These are phyloP conservation scores for Nyssa sinensis DNA, from an alignment of 148 eudicot species.

Conservation along the genomic window DNA sequence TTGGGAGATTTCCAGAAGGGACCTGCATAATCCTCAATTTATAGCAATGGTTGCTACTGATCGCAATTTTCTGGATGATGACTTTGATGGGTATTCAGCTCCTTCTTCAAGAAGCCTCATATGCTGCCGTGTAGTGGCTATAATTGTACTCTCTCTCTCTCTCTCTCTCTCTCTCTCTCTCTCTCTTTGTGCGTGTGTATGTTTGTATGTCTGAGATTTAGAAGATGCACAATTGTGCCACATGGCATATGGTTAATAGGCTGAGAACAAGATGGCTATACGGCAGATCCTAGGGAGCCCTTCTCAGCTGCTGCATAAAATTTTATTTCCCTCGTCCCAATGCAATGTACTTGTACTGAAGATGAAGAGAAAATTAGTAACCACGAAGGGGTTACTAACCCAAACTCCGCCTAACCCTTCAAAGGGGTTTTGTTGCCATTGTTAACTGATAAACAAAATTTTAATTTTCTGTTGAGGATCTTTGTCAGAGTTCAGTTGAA, in stretches of 20 bases:
- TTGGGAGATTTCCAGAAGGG: constrained; percentile 57
- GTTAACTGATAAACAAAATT: neutral
- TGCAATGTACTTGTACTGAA: too few species aligned
- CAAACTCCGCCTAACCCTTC: too few species aligned
- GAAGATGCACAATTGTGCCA: neutral
- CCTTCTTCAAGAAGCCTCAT: constrained; percentile 46
- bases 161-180: constrained; percentile 15
- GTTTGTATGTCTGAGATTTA: too few species aligned
- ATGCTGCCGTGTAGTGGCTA: constrained; percentile 62
- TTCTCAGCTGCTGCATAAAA: neutral
- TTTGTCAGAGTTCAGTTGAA: neutral
- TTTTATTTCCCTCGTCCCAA: too few species aligned
- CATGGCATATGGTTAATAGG: neutral
- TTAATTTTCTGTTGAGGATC: neutral
- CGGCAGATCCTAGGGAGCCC: neutral
- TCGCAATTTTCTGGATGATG: constrained; percentile 35
- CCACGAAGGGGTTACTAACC: too few species aligned
- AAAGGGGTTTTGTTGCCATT: too few species aligned
- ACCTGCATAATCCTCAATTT: constrained; percentile 33
- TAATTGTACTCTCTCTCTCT: constrained; percentile 46
- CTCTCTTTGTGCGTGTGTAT: neutral
- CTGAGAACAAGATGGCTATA: neutral
- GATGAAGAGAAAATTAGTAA: too few species aligned
- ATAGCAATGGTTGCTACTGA: constrained; percentile 35
- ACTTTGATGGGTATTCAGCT: constrained; percentile 43